Conservation (phyloP, 2,329 filamentous ascomycete species). For the Dichotomopilus funicola region DNA sequence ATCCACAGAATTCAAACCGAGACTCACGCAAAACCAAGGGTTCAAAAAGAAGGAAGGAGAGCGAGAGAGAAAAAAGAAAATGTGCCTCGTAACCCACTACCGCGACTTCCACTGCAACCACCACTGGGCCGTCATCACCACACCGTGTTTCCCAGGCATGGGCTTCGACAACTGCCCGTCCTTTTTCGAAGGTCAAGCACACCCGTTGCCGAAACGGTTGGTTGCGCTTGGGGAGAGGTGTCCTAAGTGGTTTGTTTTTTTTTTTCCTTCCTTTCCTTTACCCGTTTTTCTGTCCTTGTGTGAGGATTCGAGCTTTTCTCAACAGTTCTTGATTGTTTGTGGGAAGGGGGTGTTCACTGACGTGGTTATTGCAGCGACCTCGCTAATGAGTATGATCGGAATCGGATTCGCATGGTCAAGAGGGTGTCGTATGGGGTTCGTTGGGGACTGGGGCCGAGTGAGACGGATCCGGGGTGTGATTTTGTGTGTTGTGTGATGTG, state of each 20-base stretch:
- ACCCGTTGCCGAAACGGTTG: conserved; percentile 30
- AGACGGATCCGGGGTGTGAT: conserved; percentile 33
- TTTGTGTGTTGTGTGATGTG: conserved; percentile 32
- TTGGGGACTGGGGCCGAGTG: conserved; percentile 41
- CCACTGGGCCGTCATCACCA: conserved; percentile 44
- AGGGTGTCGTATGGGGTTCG: conserved; percentile 39
- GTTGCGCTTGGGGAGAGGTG: conserved; percentile 34
- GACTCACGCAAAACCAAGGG: neutral
- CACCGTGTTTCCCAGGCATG: conserved; percentile 42
- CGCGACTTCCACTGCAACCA: conserved; percentile 44
- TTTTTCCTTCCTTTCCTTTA: neutral
- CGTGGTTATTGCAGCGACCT: conserved; percentile 26
- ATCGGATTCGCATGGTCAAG: conserved; percentile 41
- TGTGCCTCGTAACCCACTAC: conserved; percentile 46
- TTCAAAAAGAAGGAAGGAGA: neutral
- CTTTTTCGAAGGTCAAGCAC: conserved; percentile 33
- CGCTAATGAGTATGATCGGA: conserved; percentile 40
- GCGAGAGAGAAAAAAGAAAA: conserved; percentile 20
- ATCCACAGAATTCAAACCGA: neutral
- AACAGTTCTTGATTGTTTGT: too few relatives aligned
- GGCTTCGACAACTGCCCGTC: conserved; percentile 44
- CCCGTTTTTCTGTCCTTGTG: neutral
- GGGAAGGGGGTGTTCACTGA: too few relatives aligned
- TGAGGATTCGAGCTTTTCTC: too few relatives aligned
- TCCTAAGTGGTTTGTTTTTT: conserved; percentile 31